Percentiles rank a stretch among this genome's conserved stretches.
These are phyloP conservation scores for Telfairia occidentalis DNA, from an alignment of 331 rosid genomes.

Conservation along the genomic window DNA sequence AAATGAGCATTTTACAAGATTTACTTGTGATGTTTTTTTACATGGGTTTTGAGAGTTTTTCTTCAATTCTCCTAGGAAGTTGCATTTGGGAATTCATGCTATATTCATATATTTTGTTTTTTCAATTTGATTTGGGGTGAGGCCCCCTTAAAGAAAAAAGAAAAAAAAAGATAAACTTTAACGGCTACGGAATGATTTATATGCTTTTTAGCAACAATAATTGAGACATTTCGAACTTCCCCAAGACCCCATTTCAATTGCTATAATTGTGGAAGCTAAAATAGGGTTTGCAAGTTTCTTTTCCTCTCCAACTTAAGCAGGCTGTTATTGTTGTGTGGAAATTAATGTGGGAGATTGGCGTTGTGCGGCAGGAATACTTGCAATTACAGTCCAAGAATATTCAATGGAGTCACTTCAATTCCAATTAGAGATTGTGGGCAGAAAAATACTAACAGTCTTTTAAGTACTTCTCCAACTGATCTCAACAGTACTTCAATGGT, in stretches of 20 bases:
- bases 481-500: conserved; percentile 26
- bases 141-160: not conserved
- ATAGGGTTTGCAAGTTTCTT: conserved; percentile 1
- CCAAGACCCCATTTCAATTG: not conserved
- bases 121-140: not conserved
- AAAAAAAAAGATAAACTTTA: not conserved
- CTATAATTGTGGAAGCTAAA: not conserved
- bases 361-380: conserved; percentile 24
- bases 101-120: not conserved
- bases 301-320: not conserved
- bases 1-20: conserved; percentile 3
- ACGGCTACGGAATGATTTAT: not conserved
- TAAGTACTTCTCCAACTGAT: conserved; percentile 2
- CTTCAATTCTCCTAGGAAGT: not conserved
- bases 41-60: not conserved
- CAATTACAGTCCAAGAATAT: conserved; percentile 15
- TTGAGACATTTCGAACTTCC: not conserved
- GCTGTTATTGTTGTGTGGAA: not conserved
- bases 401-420: not conserved
- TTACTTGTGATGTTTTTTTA: not conserved
- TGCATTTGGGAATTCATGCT: not conserved
- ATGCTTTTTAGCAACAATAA: not conserved
- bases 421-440: conserved; percentile 19
- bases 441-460: conserved; percentile 14
- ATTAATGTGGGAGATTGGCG: not conserved